Evolutionary conservation across 176 grass and related monocot species (phyloP).

Genomic region (Hordeum marinum): DNA sequence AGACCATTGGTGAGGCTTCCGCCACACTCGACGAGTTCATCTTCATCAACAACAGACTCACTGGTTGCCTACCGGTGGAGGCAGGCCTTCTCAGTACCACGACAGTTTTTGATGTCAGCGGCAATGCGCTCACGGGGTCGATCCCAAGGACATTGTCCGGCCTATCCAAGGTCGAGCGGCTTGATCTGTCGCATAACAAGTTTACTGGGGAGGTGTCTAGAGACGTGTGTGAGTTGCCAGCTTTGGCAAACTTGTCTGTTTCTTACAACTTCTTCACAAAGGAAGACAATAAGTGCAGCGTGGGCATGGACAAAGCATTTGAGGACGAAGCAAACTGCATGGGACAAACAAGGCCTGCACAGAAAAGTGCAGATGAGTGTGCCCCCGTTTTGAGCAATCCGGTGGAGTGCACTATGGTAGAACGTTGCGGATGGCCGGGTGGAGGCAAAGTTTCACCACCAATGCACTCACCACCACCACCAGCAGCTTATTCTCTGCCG

Average conservation of each 20-base stretch:
- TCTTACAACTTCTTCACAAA: neutral
- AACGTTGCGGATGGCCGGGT: constrained; percentile 10
- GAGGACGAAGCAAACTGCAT: constrained; percentile 12
- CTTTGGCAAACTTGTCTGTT: neutral
- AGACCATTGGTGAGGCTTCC: neutral
- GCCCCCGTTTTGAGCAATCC: neutral
- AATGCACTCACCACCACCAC: neutral
- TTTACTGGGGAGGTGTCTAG: neutral
- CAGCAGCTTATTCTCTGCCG: too few species aligned
- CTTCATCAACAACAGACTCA: constrained; percentile 22
- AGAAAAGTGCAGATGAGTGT: neutral
- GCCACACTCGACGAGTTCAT: constrained; percentile 19
- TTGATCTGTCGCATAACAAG: constrained; percentile 7
- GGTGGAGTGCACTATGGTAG: neutral
- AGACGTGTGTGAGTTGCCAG: neutral
- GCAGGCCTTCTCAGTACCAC: neutral
- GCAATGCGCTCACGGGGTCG: neutral
- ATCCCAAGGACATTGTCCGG: neutral
- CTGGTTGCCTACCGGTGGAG: constrained; percentile 8
- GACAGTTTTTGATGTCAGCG: neutral
- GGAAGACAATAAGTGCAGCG: neutral
- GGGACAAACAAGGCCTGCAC: neutral
- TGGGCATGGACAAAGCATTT: neutral
- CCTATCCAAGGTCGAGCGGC: neutral
- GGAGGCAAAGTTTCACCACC: neutral